Conservation (phyloP, 2,329 filamentous ascomycete species). For the Fusarium pseudocircinatum region DNA sequence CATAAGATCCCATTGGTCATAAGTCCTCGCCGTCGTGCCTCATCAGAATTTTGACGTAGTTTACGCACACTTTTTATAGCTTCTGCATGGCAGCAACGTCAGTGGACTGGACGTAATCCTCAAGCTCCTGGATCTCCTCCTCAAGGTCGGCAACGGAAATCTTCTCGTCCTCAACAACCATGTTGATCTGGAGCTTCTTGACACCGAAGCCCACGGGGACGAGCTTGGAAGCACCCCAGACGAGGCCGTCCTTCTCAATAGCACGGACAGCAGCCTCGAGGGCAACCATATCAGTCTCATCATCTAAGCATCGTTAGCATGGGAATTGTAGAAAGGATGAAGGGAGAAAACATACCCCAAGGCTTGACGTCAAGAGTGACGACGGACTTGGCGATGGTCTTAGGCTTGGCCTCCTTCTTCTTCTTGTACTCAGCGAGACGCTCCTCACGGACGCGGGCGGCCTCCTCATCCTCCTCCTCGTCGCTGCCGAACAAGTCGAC, state of each 20-base stretch:
- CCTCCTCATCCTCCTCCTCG: constrained; percentile 93
- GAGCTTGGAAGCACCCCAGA: constrained; percentile 93
- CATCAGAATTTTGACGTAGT: constrained; percentile 42
- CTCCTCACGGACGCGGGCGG: constrained; percentile 84
- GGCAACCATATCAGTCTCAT: constrained; percentile 90
- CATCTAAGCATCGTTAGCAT: constrained; percentile 64
- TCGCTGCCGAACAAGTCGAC: constrained; percentile 94
- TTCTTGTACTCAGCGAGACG: constrained; percentile 92
- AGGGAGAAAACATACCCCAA: constrained; percentile 78
- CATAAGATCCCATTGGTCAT: constrained; percentile 41
- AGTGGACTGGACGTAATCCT: constrained; percentile 96
- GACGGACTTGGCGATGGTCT: constrained; percentile 93
- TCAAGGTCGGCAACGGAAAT: constrained; percentile 87
- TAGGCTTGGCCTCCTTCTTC: constrained; percentile 95
- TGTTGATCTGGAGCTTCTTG: constrained; percentile 99
- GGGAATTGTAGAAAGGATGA: neutral
- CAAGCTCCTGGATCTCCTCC: constrained; percentile 81
- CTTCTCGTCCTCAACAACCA: constrained; percentile 98
- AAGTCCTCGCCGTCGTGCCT: constrained; percentile 47
- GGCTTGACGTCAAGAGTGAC: constrained; percentile 98
- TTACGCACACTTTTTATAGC: constrained; percentile 67
- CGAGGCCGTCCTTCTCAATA: constrained; percentile 92
- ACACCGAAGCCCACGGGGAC: constrained; percentile 95
- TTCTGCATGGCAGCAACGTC: constrained; percentile 94
- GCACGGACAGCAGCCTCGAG: constrained; percentile 82